Evolutionary conservation across 176 grass and related monocot genomes (phyloP), one percentile per base, ranked within the genome.

Genomic region (Juncus inflexus): DNA sequence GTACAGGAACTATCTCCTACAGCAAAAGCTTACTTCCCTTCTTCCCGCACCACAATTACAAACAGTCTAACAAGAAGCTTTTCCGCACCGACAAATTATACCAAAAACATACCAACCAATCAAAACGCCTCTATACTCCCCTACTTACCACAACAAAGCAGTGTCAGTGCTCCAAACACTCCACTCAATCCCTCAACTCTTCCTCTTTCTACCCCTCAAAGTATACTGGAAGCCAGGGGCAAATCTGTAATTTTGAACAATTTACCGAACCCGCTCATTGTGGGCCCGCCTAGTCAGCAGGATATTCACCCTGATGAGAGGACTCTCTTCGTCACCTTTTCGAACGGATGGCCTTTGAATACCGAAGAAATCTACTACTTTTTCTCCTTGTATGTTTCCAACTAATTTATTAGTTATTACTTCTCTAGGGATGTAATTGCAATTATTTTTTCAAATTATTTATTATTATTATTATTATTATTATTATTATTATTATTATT

Each of bases 241-340:
- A 47, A 47, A 47, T 6, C 43, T 2, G 9, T 47, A 47, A 47
- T 47, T 47, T 6, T 47, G 1, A 5, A 47, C 43, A 47, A 0
- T 12, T 11, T 13, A 5, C 54, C 54, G 54, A 12, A 57, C 11
- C 54, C 10, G 12, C 14, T 71, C 12, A 5, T 47, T 0, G 43
- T 58, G 37, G 53, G 40, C 7, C 37, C 67, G 28, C 14, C 67
- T 59, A 37, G n/a, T 40, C 67, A 15, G 36, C 67, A 47, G 9
- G 43, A 41, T 28, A 38, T 85, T 35, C 84, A 79, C 62, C 53
- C 53, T n/a, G 89, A 91, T 9, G 80, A 84, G 60, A 83, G 78
- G 67, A 91, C 84, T 16, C 50, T 91, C 4, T 87, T 91, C 0
- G 77, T 91, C 2, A 87, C 89, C 8, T 91, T 91, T 66, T 91